Conservation (phyloP, 2,329 filamentous ascomycete species). For the Aureobasidium sp. region DNA sequence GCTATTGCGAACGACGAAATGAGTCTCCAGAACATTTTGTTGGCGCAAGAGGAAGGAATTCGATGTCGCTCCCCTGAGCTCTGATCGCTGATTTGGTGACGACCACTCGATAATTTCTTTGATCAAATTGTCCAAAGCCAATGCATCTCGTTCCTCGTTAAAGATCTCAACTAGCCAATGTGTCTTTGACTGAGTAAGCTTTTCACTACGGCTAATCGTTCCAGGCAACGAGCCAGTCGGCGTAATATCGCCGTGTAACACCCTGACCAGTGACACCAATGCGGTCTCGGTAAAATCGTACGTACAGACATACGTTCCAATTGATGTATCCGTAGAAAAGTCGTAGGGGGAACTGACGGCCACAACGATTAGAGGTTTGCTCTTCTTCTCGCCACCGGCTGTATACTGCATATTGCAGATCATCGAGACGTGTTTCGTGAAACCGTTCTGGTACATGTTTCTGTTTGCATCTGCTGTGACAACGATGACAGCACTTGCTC, state of each 20-base stretch:
- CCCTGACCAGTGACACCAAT: constrained; percentile 73
- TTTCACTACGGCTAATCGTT: constrained; percentile 79
- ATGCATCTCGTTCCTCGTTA: constrained; percentile 67
- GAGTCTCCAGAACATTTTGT: constrained; percentile 65
- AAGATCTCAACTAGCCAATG: constrained; percentile 93
- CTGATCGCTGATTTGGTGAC: constrained; percentile 58
- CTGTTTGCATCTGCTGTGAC: constrained; percentile 90
- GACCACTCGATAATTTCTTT: constrained; percentile 60
- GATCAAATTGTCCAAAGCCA: constrained; percentile 68
- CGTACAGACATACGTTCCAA: constrained; percentile 89
- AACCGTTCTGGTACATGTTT: constrained; percentile 88
- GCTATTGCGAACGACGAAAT: constrained; percentile 90
- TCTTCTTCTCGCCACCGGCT: constrained; percentile 60
- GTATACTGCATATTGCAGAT: constrained; percentile 77
- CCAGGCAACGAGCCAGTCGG: constrained; percentile 54
- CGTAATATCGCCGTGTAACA: constrained; percentile 68
- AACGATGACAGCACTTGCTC: constrained; percentile 81
- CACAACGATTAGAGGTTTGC: constrained; percentile 85
- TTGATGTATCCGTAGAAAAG: constrained; percentile 84
- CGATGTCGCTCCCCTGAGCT: constrained; percentile 62
- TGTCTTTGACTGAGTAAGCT: constrained; percentile 79
- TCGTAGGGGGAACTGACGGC: constrained; percentile 94
- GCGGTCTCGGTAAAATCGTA: constrained; percentile 95
- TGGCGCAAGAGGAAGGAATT: constrained; percentile 69
- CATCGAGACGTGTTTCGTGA: constrained; percentile 93